phyloP scores from a whole-genome alignment of 2,329 filamentous ascomycete species.

The Exophiala phaeomuriformis region DNA sequence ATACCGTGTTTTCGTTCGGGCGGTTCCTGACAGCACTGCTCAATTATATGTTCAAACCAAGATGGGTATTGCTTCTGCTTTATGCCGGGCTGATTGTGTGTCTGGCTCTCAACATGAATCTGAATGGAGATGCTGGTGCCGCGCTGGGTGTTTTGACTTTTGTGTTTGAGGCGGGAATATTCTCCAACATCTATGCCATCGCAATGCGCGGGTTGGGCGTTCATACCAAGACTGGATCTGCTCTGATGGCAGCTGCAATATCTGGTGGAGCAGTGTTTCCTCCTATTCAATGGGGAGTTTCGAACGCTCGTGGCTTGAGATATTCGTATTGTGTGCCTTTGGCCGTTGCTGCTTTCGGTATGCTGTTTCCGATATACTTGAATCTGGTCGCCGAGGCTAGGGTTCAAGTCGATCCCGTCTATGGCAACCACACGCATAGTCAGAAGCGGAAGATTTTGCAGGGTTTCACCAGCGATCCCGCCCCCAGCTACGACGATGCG shows the following conservation, averaged over 20 bases:
- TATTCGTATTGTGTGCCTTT: conserved; percentile 50
- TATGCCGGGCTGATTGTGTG: conserved; percentile 49
- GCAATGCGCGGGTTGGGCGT: conserved; percentile 51
- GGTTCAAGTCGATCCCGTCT: conserved; percentile 46
- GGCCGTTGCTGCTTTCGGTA: conserved; percentile 45
- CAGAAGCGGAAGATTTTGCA: neutral
- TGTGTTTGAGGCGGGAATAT: conserved; percentile 55
- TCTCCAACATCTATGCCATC: conserved; percentile 53
- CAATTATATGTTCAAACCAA: conserved; percentile 51
- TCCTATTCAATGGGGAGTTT: conserved; percentile 45
- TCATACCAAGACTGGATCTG: conserved; percentile 52
- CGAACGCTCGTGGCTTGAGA: conserved; percentile 34
- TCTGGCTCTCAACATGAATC: conserved; percentile 46
- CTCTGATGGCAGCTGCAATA: conserved; percentile 48
- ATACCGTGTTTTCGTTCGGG: conserved; percentile 52
- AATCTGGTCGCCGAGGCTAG: conserved; percentile 43
- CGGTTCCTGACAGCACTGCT: conserved; percentile 51
- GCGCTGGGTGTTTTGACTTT: conserved; percentile 47
- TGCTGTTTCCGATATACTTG: conserved; percentile 49
- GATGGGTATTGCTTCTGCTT: conserved; percentile 49
- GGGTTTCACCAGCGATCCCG: too few species aligned
- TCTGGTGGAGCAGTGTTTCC: conserved; percentile 50
- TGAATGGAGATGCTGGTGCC: conserved; percentile 39
- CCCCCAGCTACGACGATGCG: neutral
- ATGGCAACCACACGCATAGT: conserved; percentile 24